These are phyloP conservation scores for Lachnellula cervina DNA, from an alignment of 2,329 filamentous ascomycete genomes.

Conservation along the genomic window DNA sequence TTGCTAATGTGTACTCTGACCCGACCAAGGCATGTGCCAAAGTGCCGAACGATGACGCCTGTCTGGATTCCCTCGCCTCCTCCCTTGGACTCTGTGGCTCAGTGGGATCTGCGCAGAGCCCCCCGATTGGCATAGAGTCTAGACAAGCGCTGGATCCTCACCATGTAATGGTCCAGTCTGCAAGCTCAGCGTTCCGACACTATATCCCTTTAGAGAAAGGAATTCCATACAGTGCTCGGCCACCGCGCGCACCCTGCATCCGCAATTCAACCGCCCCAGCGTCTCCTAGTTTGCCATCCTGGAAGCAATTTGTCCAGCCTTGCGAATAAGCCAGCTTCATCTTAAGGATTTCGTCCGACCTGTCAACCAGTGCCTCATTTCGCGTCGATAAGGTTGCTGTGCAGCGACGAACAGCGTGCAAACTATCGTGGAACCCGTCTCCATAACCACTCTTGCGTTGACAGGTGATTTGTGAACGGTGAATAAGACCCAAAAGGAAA, in stretches of 20 bases:
- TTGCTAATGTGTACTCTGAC: conserved; percentile 22
- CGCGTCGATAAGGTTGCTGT: conserved; percentile 24
- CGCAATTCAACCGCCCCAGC: conserved; percentile 11
- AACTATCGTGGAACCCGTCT: conserved; percentile 26
- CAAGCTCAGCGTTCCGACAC: conserved; percentile 13
- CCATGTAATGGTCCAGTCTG: conserved; percentile 11
- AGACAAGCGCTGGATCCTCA: conserved; percentile 14
- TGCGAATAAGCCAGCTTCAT: conserved; percentile 11
- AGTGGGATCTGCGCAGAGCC: conserved; percentile 9
- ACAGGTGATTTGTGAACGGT: conserved; percentile 17
- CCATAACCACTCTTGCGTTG: conserved; percentile 16
- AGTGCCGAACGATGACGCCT: conserved; percentile 15
- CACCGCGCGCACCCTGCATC: conserved; percentile 19
- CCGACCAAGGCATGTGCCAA: conserved; percentile 17
- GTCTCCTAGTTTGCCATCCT: conserved; percentile 10
- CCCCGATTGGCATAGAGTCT: conserved; percentile 19
- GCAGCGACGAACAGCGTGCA: conserved; percentile 9
- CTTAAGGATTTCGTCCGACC: conserved; percentile 11
- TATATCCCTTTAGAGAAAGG: conserved; percentile 39
- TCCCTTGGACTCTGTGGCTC: conserved; percentile 17
- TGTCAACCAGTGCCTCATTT: conserved; percentile 9
- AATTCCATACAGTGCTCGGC: conserved; percentile 35
- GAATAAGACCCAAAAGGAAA: conserved; percentile 18
- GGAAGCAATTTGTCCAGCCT: conserved; percentile 14
- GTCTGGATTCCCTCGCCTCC: conserved; percentile 6